Evolutionary conservation across 768 basidiomycete genomes (phyloP), one percentile per base, ranked within the genome.

Genomic region (Tulasnella sp.): DNA sequence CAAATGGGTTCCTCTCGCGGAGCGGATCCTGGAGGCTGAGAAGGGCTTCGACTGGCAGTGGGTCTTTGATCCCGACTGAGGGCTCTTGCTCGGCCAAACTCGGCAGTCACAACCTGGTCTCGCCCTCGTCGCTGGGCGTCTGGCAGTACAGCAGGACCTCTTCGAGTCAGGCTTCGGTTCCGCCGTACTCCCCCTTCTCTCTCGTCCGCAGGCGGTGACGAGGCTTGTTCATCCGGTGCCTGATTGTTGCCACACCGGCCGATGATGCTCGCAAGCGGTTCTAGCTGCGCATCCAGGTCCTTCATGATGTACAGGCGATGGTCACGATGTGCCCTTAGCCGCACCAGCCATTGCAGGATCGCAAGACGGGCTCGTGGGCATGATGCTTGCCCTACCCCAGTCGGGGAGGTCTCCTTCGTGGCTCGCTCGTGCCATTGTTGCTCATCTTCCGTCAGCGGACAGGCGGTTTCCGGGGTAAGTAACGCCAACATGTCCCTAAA

Each of bases 271-370:
- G 91, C 90, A 8, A 94, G 88, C 64, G 85, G 85, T 5, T 82
- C 79, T 37, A 89, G 86, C 2, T 77, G 80, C 12, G 72, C 69
- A 77, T 87, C 85, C 42, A 86, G 79, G 58, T 90, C 83, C 64
- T 86, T 83, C 25, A 88, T 86, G 75, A 91, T 91, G 82, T 91
- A 97, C 52, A 99, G 80, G 14, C 91, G 87, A 80, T 99, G 97
- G 79, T 96, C 92, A 0, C 93, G 89, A 81, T 97, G 96, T 0
- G 93, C 95, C 75, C 97, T 87, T 25, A 99, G 85, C 17, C 94
- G 89, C 85, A 96, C 89, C 78, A 97, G 82, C 85, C 97, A 97
- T 81, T 95, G 93, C 25, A 99, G 84, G 4, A 91, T 86, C 15
- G 89, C 85, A 22, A 99, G 81, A 31, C 93, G 86, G 0, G 91